Evolutionary conservation across 108 stramenopile genomes (phyloP).

Genomic region (Cyclotella choctawhatcheeana): DNA sequence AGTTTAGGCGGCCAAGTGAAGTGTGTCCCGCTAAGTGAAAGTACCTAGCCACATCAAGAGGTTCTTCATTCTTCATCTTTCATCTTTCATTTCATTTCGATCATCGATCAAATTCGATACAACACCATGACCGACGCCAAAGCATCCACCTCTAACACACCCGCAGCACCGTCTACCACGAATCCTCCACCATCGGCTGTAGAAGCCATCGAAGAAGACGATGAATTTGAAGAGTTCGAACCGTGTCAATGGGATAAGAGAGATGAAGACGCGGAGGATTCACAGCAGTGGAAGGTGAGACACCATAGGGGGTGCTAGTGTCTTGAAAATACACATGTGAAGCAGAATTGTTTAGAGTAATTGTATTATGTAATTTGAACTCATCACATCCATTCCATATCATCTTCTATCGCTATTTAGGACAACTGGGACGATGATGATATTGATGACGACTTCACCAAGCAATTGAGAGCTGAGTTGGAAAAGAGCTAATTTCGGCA

Average conservation of each 20-base stretch:
- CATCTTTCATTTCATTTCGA: not conserved
- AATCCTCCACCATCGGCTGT: conserved; percentile 35
- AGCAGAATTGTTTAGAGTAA: too few relatives aligned
- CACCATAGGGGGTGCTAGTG: not conserved
- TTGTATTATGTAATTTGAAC: too few relatives aligned
- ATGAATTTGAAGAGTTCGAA: conserved; percentile 95
- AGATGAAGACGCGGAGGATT: conserved; percentile 88
- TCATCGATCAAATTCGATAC: not conserved
- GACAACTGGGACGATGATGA: conserved; percentile 96
- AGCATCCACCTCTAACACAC: conserved; percentile 9
- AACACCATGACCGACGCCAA: conserved; percentile 35
- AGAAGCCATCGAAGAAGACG: conserved; percentile 95
- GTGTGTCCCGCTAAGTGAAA: too few relatives aligned
- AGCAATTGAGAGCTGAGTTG: conserved; percentile 85
- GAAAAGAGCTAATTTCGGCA: conserved; percentile 34
- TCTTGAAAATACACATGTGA: too few relatives aligned
- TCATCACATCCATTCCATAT: too few relatives aligned
- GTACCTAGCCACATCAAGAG: not conserved
- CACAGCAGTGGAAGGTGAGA: conserved; percentile 86
- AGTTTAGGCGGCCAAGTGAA: too few relatives aligned
- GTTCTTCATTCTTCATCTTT: not conserved
- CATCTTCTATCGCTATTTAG: conserved; percentile 23
- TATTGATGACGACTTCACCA: conserved; percentile 95
- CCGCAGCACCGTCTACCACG: conserved; percentile 16
- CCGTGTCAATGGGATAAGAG: conserved; percentile 79